Base-by-base conservation (phyloP, 495 filamentous ascomycete genomes). In the Penicillium angulare region DNA sequence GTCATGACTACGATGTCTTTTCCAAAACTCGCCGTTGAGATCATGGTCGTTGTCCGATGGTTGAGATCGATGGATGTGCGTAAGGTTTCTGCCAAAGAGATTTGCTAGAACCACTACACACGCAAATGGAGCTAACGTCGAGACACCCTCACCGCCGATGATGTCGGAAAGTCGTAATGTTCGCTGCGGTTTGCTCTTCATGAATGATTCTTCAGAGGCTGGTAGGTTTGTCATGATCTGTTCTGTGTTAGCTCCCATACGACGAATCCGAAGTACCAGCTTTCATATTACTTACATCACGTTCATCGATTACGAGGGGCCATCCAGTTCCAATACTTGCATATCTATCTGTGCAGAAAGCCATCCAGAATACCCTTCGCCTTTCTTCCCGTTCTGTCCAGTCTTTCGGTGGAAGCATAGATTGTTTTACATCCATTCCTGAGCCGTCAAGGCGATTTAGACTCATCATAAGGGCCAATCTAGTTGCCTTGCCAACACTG, bases 311-410 rank as follows among this genome's bases (percentile, higher is more conserved):
- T 0, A 82, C 83, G 85, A 97, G 87, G 1, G 93, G 95, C 93
- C 93, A 98, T 12, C 95, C 95, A 20, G 93, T 98, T 23, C 93
- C 95, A 51, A 98, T 92, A 70, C 91, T 96, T 6, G 93, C 90
- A 67, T 92, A 97, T 45, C 93, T 82, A 65, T 98, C 93, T 47
- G 86, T 68, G 54, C 85, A 89, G 62, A 95, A 98, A 4, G 86
- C 81, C 82, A 92, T 86, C 93, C 93, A 98, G 56, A 97, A 98
- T 0, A 89, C 93, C 59, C 93, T 77, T 50, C 93, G 78, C 60
- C 93, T 76, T 69, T 98, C 93, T 71, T 98, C 93, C 49, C 79
- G 78, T 66, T 97, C 93, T 1, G 86, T 92, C 91, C 91, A 97
- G 64, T 98, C 93, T 61, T 82, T 84, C 15, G 93, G 83, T 3